Evolutionary conservation across 179 eudicot species (phyloP), one percentile per base, ranked within the genome.

Genomic region (Silene noctiflora): DNA sequence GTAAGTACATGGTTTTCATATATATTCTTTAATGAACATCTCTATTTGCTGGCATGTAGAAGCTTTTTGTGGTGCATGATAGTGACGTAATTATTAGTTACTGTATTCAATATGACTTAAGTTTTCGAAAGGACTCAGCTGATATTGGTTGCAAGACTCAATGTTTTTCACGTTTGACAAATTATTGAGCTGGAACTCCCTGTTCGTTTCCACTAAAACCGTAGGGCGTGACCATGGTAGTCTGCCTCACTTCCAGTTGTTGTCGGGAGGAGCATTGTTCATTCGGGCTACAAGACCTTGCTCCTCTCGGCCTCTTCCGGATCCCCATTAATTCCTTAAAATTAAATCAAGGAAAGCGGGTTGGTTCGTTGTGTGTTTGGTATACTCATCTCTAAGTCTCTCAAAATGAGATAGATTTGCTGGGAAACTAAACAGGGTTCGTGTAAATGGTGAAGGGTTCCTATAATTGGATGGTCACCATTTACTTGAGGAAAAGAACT

Each of bases 1-100:
- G 98, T 94, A 86, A 75, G 11, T 75, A 61, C 60, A 39, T 39
- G 46, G 46, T 39, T 7, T 39, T 39, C 1, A 1, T 44, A 42
- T 21, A 1, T 31, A 62, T 75, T 71, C 39, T 25, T 60, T 14
- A 19, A 71, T 63, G 24, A 4, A n/a, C 48, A 13, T 55, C 19
- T 42, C 61, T 76, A 20, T 74, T 39, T 60, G 25, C 39, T 35
- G 42, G 21, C 31, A 42, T 67, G 59, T 67, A 22, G 39, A 35
- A 64, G 65, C 22, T 64, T 8, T 76, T 76, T 22, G 21, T 19
- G 39, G 14, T 24, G 7, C 42, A 48, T 72, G 33, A 21, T 69
- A 31, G 17, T 66, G 42, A n/a, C 1, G 0, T 68, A 11, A 56
- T 56, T 4, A 14, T 0, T 1, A 21, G 25, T 22, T 53, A n/a